Evolutionary conservation across 2,329 filamentous ascomycete genomes (phyloP).

Genomic region (Ophiostoma sp.): DNA sequence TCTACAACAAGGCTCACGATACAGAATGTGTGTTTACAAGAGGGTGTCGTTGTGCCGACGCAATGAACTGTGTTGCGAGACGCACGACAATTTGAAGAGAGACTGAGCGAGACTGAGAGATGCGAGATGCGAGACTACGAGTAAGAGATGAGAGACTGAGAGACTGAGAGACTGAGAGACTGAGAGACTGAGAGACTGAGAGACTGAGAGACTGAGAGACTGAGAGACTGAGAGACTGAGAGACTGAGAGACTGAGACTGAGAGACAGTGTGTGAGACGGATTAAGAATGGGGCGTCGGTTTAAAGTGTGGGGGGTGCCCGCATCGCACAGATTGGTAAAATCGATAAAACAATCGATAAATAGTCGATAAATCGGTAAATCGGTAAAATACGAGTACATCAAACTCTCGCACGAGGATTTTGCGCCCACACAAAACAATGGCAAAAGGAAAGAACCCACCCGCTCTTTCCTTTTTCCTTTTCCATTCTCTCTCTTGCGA

Average conservation of each 20-base stretch:
- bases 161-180: background rate
- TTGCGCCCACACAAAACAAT: no score
- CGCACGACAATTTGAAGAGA: no score
- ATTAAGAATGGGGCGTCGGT: constrained; percentile 2
- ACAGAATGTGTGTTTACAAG: background rate
- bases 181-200: background rate
- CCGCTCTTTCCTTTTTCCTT: constrained; percentile 10
- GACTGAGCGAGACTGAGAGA: background rate
- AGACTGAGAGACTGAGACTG: background rate
- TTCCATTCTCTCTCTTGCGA: constrained; percentile 2
- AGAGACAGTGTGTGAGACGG: background rate
- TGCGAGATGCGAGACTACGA: no score
- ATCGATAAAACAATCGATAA: background rate
- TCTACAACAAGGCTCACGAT: background rate
- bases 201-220: background rate
- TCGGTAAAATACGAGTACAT: background rate
- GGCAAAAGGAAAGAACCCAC: background rate
- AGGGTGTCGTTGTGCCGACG: background rate
- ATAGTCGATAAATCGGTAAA: background rate
- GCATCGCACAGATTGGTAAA: background rate
- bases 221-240: background rate
- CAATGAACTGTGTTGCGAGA: background rate
- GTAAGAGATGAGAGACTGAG: background rate
- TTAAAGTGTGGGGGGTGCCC: constrained; percentile 12
- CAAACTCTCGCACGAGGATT: background rate